These are phyloP conservation scores for Brassica juncea DNA, from an alignment of 345 rosid species.

Conservation along the genomic window DNA sequence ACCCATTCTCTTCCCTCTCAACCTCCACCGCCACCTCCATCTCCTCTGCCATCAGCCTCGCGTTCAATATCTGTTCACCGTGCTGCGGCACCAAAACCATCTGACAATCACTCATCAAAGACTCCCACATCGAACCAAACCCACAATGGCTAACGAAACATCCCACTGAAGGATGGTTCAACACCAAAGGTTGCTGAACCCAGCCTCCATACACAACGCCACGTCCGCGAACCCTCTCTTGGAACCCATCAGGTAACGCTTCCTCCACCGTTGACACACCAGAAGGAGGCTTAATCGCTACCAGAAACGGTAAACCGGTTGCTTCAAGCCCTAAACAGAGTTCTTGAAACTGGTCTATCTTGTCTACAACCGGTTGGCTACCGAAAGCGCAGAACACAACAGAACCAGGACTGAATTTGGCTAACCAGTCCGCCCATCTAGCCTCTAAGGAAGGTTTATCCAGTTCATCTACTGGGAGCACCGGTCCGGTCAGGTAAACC, in stretches of 20 bases:
- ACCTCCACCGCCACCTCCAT: conserved; percentile 63
- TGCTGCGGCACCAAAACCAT: conserved; percentile 58
- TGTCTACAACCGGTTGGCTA: conserved; percentile 55
- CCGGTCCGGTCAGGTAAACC: conserved; percentile 64
- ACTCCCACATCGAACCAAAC: conserved; percentile 77
- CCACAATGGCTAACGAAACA: conserved; percentile 77
- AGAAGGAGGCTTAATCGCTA: conserved; percentile 57
- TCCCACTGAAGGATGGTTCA: conserved; percentile 60
- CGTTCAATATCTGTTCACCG: conserved; percentile 66
- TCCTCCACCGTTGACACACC: conserved; percentile 59
- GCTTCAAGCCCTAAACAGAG: conserved; percentile 61
- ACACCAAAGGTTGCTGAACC: conserved; percentile 54
- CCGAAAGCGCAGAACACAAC: conserved; percentile 74
- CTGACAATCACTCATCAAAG: conserved; percentile 60
- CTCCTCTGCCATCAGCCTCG: conserved; percentile 55
- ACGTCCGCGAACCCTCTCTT: conserved; percentile 56
- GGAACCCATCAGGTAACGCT: conserved; percentile 70
- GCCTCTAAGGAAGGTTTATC: conserved; percentile 42
- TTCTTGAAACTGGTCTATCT: conserved; percentile 63
- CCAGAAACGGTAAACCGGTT: conserved; percentile 57
- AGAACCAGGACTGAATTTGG: conserved; percentile 47
- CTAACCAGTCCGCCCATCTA: conserved; percentile 59
- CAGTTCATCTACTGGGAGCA: conserved; percentile 41
- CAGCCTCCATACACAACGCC: conserved; percentile 58
- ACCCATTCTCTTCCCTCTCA: conserved; percentile 53